phyloP scores from a whole-genome alignment of 257 asterid genomes.

The Solanum chiquidenum region DNA sequence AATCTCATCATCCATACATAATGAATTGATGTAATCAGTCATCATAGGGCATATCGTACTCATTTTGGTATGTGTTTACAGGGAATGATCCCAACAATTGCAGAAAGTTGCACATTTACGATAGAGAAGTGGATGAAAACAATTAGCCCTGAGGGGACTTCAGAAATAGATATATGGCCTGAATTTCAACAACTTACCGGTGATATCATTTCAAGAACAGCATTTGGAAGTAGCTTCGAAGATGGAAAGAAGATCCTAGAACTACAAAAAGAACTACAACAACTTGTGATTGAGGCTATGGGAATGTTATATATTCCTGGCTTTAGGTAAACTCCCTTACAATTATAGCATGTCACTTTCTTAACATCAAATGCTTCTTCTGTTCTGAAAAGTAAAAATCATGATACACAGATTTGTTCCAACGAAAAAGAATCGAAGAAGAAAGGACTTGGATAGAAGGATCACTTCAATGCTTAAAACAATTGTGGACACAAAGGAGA shows the following conservation, averaged over 20 bases:
- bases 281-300: constrained; percentile 31
- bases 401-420: constrained; percentile 32
- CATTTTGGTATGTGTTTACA: background rate
- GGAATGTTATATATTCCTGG: constrained; percentile 34
- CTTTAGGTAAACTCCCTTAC: constrained; percentile 17
- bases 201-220: constrained; percentile 34
- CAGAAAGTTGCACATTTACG: constrained; percentile 10
- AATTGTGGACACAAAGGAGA: constrained; percentile 27
- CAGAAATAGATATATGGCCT: constrained; percentile 42
- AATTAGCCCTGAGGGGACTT: constrained; percentile 5
- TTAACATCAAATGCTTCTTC: background rate
- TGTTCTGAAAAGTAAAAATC: background rate
- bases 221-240: constrained; percentile 35
- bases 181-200: constrained; percentile 29
- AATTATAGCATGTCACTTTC: background rate
- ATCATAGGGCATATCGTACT: background rate
- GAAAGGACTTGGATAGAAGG: constrained; percentile 19
- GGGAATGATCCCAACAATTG: constrained; percentile 35
- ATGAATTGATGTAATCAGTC: background rate
- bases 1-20: too few relatives aligned
- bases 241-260: constrained; percentile 27
- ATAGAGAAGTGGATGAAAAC: constrained; percentile 34
- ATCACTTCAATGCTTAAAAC: constrained; percentile 31
- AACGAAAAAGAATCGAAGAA: constrained; percentile 35
- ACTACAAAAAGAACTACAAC: constrained; percentile 41